Percentiles rank a stretch among this genome's conserved stretches.
Evolutionary conservation across 2,329 filamentous ascomycete species (phyloP).

Genomic region (Microcyclospora pomicola): DNA sequence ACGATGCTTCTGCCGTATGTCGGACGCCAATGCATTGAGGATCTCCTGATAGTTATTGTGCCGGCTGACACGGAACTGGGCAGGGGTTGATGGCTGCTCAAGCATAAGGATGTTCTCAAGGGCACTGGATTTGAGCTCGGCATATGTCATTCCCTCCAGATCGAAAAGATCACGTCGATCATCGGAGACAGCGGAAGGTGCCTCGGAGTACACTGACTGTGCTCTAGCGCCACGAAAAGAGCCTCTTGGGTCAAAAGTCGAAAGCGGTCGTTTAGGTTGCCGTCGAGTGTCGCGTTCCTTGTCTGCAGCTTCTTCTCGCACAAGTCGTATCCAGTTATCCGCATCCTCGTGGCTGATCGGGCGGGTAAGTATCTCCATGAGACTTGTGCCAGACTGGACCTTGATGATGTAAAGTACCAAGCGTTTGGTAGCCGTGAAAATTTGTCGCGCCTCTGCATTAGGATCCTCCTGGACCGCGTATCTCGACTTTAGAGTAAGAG

Average conservation of each 20-base stretch:
- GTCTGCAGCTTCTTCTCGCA: slow-evolving; percentile 62
- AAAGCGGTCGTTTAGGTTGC: slow-evolving; percentile 11
- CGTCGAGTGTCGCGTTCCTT: slow-evolving; percentile 26
- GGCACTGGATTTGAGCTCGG: slow-evolving; percentile 81
- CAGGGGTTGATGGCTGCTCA: slow-evolving; percentile 46
- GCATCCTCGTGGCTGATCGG: slow-evolving; percentile 80
- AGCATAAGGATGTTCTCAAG: slow-evolving; percentile 87
- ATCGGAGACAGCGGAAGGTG: slow-evolving; percentile 23
- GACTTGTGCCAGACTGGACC: slow-evolving; percentile 76
- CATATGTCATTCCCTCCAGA: slow-evolving; percentile 77
- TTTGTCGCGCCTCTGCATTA: slow-evolving; percentile 75
- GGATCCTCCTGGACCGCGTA: slow-evolving; percentile 48
- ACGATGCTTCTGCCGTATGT: slow-evolving; percentile 94
- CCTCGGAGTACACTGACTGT: slow-evolving; percentile 27
- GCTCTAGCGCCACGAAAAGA: slow-evolving; percentile 18
- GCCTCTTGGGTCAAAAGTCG: slow-evolving; percentile 19
- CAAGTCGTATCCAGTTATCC: slow-evolving; percentile 66
- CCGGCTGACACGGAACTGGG: slow-evolving; percentile 60
- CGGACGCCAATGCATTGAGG: slow-evolving; percentile 90
- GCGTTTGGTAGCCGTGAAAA: slow-evolving; percentile 97
- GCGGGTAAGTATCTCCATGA: slow-evolving; percentile 92
- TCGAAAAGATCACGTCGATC: slow-evolving; percentile 52
- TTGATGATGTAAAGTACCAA: slow-evolving; percentile 96
- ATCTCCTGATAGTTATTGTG: slow-evolving; percentile 93
- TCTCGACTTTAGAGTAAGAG: slow-evolving; percentile 21